Evolutionary conservation across 1,284 basidiomycete species (phyloP).

Genomic region (Pterula multifida): DNA sequence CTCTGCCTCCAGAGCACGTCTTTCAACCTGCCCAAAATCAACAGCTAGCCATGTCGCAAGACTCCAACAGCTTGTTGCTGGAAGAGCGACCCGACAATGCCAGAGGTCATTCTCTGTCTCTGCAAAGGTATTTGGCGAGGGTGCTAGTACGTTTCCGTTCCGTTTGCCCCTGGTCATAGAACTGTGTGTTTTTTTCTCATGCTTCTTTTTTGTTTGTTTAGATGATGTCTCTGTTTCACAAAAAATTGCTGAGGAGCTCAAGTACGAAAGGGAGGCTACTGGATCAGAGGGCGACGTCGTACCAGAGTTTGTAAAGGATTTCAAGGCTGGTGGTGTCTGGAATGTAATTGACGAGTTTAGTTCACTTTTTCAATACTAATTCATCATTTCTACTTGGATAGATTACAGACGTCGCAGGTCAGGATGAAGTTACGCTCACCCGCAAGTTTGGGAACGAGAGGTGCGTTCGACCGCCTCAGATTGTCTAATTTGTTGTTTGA

Average conservation of each 20-base stretch:
- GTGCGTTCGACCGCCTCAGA: constrained; percentile 32
- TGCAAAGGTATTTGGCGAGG: constrained; percentile 40
- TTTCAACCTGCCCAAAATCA: constrained; percentile 19
- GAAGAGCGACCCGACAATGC: constrained; percentile 12
- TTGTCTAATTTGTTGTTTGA: neutral
- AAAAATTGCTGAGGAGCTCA: constrained; percentile 75
- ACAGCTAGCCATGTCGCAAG: constrained; percentile 13
- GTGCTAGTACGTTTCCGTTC: constrained; percentile 34
- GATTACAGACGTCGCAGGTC: constrained; percentile 63
- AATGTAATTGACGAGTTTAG: constrained; percentile 31
- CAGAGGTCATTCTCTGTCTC: constrained; percentile 47
- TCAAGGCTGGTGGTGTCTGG: constrained; percentile 73
- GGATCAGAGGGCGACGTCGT: constrained; percentile 21
- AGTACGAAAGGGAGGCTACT: constrained; percentile 70
- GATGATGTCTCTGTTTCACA: constrained; percentile 65
- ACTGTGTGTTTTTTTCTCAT: neutral
- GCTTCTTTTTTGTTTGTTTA: constrained; percentile 16
- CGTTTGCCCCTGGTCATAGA: neutral
- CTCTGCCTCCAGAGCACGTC: constrained; percentile 19
- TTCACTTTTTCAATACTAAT: neutral
- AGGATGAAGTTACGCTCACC: constrained; percentile 75
- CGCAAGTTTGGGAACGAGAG: constrained; percentile 88
- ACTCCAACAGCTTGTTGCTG: constrained; percentile 14
- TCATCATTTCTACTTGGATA: constrained; percentile 17
- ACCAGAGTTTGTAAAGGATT: constrained; percentile 72